These are phyloP conservation scores for Lepiota subincarnata DNA, from an alignment of 768 basidiomycete genomes.

Conservation along the genomic window DNA sequence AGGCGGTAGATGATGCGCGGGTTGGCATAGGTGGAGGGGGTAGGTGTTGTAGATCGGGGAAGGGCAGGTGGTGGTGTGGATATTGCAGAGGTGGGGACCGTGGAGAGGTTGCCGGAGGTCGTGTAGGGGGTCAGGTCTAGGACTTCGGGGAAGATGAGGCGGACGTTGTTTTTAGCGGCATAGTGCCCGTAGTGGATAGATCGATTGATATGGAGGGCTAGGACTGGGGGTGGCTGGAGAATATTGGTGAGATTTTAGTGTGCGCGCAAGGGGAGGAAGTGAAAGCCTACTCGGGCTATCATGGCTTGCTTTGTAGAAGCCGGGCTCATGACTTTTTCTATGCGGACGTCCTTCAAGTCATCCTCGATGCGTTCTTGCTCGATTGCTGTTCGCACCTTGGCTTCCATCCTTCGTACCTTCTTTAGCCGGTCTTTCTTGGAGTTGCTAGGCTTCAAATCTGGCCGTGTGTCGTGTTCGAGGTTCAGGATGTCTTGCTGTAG, in stretches of 20 bases:
- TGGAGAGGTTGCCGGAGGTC: constrained; percentile 75
- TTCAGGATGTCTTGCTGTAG: constrained; percentile 59
- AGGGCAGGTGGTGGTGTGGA: constrained; percentile 51
- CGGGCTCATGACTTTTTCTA: constrained; percentile 72
- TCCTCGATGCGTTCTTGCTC: constrained; percentile 79
- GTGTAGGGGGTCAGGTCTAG: constrained; percentile 89
- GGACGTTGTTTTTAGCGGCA: constrained; percentile 80
- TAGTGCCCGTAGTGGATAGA: constrained; percentile 77
- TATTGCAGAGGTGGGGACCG: constrained; percentile 63
- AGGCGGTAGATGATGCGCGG: constrained; percentile 81
- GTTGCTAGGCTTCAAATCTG: constrained; percentile 43
- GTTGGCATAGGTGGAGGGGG: constrained; percentile 29
- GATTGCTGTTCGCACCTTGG: constrained; percentile 56
- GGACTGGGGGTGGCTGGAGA: constrained; percentile 75
- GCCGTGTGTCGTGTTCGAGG: constrained; percentile 41
- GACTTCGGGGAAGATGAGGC: constrained; percentile 78
- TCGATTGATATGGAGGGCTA: constrained; percentile 88
- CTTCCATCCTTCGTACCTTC: constrained; percentile 65
- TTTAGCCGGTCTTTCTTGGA: constrained; percentile 76
- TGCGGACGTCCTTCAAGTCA: constrained; percentile 71
- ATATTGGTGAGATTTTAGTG: background rate
- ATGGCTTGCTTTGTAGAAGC: constrained; percentile 89
- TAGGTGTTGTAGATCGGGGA: constrained; percentile 13
- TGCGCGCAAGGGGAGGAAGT: background rate
- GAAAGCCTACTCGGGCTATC: constrained; percentile 70